Conservation (phyloP, 495 filamentous ascomycete genomes). For the Neurospora sp. region DNA sequence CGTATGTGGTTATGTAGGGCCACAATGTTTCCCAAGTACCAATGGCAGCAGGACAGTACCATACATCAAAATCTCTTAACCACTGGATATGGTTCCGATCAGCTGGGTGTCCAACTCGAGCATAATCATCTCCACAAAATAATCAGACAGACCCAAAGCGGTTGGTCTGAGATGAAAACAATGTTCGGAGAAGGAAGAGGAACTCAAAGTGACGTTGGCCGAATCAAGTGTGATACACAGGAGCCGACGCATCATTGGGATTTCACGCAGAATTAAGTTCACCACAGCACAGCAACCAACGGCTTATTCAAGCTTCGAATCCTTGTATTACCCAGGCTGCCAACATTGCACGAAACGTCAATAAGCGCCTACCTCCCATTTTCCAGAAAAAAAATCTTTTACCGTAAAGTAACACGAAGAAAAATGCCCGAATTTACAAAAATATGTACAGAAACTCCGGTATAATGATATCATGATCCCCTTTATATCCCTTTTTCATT, state of each 20-base stretch:
- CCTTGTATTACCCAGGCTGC: not conserved
- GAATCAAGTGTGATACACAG: too few relatives aligned
- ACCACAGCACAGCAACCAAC: not conserved
- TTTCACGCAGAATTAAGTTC: not conserved
- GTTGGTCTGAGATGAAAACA: too few relatives aligned
- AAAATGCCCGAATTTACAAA: not conserved
- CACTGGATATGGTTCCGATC: too few relatives aligned
- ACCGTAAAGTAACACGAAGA: not conserved
- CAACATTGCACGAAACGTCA: not conserved
- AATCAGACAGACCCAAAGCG: too few relatives aligned
- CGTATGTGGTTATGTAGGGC: not conserved
- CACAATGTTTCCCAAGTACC: accelerated
- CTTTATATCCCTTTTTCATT: not conserved
- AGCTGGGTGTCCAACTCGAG: too few relatives aligned
- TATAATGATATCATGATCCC: not conserved
- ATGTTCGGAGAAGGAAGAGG: too few relatives aligned
- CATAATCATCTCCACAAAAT: too few relatives aligned
- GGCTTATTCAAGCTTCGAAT: not conserved
- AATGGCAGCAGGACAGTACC: too few relatives aligned
- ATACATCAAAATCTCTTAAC: too few relatives aligned
- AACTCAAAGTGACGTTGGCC: too few relatives aligned
- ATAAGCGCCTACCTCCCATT: not conserved
- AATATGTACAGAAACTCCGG: not conserved
- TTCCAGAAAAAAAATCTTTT: not conserved
- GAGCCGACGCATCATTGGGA: too few relatives aligned